phyloP scores from a whole-genome alignment of 306 rosid genomes.

The Senna tora region DNA sequence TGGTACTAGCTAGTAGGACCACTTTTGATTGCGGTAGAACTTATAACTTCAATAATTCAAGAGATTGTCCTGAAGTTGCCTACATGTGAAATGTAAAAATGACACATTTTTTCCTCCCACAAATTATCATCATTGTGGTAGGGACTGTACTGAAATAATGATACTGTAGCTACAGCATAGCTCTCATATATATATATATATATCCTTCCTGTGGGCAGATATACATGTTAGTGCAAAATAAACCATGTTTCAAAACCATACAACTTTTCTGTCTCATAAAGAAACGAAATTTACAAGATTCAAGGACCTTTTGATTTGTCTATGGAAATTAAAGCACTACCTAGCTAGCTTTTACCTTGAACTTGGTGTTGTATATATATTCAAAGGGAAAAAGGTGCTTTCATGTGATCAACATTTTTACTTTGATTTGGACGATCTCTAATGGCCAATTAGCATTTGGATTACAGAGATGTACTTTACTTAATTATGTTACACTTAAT shows the following conservation, averaged over 20 bases:
- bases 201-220: neutral
- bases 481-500: constrained; percentile 25
- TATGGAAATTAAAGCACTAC: neutral
- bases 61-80: too few species aligned
- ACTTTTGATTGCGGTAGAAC: too few species aligned
- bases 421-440: constrained; percentile 25
- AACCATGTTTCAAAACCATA: neutral
- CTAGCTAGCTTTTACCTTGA: constrained; percentile 33
- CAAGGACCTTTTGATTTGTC: neutral
- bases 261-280: neutral
- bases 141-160: neutral
- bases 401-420: constrained; percentile 36
- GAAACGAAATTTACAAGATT: neutral
- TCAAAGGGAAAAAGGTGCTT: constrained; percentile 12
- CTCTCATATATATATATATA: too few species aligned
- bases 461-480: constrained; percentile 17
- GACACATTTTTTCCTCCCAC: too few species aligned
- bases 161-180: too few species aligned
- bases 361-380: neutral
- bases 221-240: neutral
- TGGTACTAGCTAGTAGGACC: too few species aligned
- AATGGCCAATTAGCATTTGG: constrained; percentile 21
- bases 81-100: too few species aligned
- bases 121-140: neutral
- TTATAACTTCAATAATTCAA: too few species aligned